These are phyloP conservation scores for Schizophyllum amplum DNA, from an alignment of 1,284 basidiomycete genomes.

Conservation along the genomic window DNA sequence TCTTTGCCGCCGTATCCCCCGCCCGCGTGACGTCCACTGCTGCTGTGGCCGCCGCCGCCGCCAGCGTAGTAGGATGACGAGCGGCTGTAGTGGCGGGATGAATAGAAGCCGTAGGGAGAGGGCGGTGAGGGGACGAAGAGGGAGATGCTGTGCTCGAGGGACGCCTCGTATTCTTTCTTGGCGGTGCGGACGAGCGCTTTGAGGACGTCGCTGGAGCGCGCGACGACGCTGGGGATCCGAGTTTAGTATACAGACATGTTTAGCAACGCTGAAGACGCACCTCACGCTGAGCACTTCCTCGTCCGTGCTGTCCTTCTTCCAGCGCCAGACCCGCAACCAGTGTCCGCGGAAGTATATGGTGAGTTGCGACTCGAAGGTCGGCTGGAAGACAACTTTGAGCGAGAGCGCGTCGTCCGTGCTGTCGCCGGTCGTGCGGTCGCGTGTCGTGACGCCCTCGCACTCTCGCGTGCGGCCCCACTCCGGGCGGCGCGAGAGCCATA, in stretches of 20 bases:
- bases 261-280: constrained; percentile 22
- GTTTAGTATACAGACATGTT: constrained; percentile 3
- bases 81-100: constrained; percentile 1
- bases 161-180: constrained; percentile 79
- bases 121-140: constrained; percentile 1
- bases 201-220: constrained; percentile 68
- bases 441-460: constrained; percentile 68
- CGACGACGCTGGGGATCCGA: constrained; percentile 51
- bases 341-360: constrained; percentile 77
- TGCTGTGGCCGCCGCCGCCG: background rate
- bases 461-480: constrained; percentile 80
- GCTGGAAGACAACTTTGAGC: constrained; percentile 63
- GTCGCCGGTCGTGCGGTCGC: constrained; percentile 36
- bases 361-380: constrained; percentile 74
- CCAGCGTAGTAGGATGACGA: background rate
- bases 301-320: constrained; percentile 51
- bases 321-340: constrained; percentile 67
- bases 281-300: constrained; percentile 70
- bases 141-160: constrained; percentile 65
- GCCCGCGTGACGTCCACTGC: background rate
- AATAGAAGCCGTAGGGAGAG: background rate
- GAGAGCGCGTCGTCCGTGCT: constrained; percentile 54
- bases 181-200: constrained; percentile 82
- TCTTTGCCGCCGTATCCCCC: background rate
- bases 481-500: constrained; percentile 71